Conservation (phyloP, 164 flowering plant species). For the Annona cherimola region DNA sequence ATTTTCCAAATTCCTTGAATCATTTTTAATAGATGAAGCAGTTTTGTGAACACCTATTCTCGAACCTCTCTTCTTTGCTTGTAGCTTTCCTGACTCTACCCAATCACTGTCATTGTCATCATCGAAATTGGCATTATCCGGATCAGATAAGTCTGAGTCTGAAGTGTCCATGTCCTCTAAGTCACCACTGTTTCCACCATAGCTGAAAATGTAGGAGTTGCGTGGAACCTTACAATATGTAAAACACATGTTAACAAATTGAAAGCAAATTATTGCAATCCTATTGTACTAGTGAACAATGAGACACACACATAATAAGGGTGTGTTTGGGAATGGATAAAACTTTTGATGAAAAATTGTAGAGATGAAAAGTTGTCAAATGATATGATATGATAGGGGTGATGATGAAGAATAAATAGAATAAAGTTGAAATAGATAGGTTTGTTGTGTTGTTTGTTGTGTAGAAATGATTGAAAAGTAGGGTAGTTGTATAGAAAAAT, state of each 20-base stretch:
- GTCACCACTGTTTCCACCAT: constrained; percentile 14
- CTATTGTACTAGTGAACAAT: not conserved
- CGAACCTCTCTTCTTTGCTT: constrained; percentile 29
- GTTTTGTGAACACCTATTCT: constrained; percentile 22
- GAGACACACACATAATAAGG: not conserved
- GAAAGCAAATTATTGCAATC: not conserved
- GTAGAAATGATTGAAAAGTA: too few relatives aligned
- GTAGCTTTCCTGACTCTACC: constrained; percentile 28
- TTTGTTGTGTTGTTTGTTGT: too few relatives aligned
- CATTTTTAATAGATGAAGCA: not conserved
- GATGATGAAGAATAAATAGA: too few relatives aligned
- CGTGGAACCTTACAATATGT: constrained; percentile 38
- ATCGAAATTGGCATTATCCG: constrained; percentile 28
- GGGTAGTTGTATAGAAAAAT: too few relatives aligned
- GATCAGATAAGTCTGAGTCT: constrained; percentile 55
- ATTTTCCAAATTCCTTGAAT: constrained; percentile 8
- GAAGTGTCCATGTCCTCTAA: constrained; percentile 91
- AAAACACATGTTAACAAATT: not conserved
- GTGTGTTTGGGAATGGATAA: too few relatives aligned
- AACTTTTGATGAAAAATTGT: too few relatives aligned
- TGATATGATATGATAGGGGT: too few relatives aligned
- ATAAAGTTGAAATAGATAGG: too few relatives aligned
- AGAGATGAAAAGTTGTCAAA: too few relatives aligned
- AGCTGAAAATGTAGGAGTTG: constrained; percentile 28
- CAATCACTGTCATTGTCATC: constrained; percentile 36